Evolutionary conservation across 805 yeast species (phyloP), one percentile per base, ranked within the genome.

Genomic region (Lipomyces mesembrius): DNA sequence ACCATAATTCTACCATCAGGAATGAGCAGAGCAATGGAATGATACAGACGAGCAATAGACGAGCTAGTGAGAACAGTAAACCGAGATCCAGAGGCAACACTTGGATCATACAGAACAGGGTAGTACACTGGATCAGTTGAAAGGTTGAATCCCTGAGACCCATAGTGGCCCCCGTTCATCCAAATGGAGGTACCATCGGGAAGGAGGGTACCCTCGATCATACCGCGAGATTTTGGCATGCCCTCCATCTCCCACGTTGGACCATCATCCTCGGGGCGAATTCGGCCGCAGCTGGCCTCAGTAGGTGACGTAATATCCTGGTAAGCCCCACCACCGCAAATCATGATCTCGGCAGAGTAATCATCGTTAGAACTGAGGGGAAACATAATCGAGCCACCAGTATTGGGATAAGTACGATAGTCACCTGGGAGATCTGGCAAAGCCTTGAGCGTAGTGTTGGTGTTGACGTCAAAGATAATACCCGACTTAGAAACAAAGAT

Each of bases 271-370:
- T 67, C 71, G 11, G 68, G 68, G 29, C 46, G 54, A 35, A 67
- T 67, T 12, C 71, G 52, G 27, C 71, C 71, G 25, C 71, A 67
- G 43, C 66, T 61, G 1, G 71, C 66, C 52, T 67, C 71, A 3
- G 71, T 62, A 2, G 71, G 71, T 3, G 71, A 67, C 17, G 71
- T 61, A 57, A 62, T 62, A 54, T 67, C 71, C 58, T 67, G 71
- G 34, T 67, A 67, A 11, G 71, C 43, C 7, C 71, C 71, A 17
- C 71, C 71, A 4, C 71, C 71, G 34, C 71, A 67, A 22, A 67
- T 37, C n/a, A 67, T 55, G 29, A 67, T 62, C 17, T 67, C 71
- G 20, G 69, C 56, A 9, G 63, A 57, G 53, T 62, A 67, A 12
- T 67, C 52, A 39, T 64, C 56, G 4, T 27, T 61, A 20, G 64